Conservation (phyloP, 805 yeast species). For the Pichia rugopelliculosa region DNA sequence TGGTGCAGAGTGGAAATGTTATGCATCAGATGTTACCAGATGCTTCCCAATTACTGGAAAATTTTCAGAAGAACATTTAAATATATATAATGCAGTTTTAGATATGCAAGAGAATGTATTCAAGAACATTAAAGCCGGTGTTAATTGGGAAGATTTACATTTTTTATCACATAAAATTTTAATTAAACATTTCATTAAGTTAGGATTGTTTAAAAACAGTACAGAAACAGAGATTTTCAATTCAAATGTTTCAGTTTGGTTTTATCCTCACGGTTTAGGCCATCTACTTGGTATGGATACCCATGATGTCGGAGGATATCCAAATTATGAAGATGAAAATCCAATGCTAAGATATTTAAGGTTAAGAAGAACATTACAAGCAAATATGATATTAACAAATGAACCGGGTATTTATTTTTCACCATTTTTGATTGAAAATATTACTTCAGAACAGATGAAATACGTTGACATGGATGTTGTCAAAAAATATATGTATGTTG, state of each 20-base stretch:
- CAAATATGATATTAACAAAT: slow-evolving; percentile 83
- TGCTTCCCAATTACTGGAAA: slow-evolving; percentile 89
- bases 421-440: slow-evolving; percentile 58
- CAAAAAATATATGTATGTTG: slow-evolving; percentile 75
- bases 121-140: slow-evolving; percentile 74
- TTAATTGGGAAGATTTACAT: slow-evolving; percentile 79
- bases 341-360: slow-evolving; percentile 72
- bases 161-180: slow-evolving; percentile 70
- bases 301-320: slow-evolving; percentile 88
- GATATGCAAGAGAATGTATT: slow-evolving; percentile 77
- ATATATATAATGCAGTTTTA: slow-evolving; percentile 68
- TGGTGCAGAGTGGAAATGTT: slow-evolving; percentile 94
- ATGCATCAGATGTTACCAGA: slow-evolving; percentile 91
- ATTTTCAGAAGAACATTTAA: slow-evolving; percentile 83
- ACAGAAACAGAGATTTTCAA: slow-evolving; percentile 57
- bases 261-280: slow-evolving; percentile 95
- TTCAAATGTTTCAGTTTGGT: slow-evolving; percentile 65
- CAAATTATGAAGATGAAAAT: slow-evolving; percentile 80
- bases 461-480: slow-evolving; percentile 60
- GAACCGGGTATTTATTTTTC: slow-evolving; percentile 95
- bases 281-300: slow-evolving; percentile 92
- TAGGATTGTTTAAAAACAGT: slow-evolving; percentile 67
- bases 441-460: slow-evolving; percentile 36
- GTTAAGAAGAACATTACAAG: slow-evolving; percentile 61
- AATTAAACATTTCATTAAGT: slow-evolving; percentile 56